phyloP scores from a whole-genome alignment of 371 early-diverging fungal genomes.

The Lichtheimia ramosa region DNA sequence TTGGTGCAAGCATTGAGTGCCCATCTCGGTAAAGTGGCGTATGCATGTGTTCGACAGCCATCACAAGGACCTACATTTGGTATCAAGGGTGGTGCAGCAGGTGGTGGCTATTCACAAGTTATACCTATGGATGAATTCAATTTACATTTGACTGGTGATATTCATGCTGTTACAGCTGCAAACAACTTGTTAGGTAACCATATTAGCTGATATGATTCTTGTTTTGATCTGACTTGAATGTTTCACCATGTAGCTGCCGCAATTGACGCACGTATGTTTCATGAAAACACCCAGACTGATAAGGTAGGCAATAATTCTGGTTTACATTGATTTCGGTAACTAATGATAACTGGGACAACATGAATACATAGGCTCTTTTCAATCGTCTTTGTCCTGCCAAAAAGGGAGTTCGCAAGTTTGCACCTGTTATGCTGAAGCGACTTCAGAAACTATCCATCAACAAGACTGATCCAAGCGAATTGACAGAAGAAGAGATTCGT shows the following conservation, averaged over 20 bases:
- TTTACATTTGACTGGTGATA: conserved; percentile 95
- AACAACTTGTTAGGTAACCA: conserved; percentile 73
- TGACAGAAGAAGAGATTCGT: conserved; percentile 77
- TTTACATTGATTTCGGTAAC: conserved; percentile 15
- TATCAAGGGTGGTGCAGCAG: conserved; percentile 98
- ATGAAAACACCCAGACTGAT: conserved; percentile 89
- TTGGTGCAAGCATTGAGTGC: conserved; percentile 93
- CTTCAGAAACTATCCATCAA: conserved; percentile 78
- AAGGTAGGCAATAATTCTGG: conserved; percentile 20
- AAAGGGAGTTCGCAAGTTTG: conserved; percentile 79
- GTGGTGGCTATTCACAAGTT: conserved; percentile 96
- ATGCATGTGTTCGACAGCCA: conserved; percentile 96
- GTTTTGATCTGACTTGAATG: neutral
- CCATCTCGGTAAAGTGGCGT: conserved; percentile 79
- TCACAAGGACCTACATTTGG: conserved; percentile 98
- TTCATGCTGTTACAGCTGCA: conserved; percentile 96
- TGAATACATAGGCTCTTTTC: conserved; percentile 64
- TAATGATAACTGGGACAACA: conserved; percentile 17
- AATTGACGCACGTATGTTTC: conserved; percentile 96
- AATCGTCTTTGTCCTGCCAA: conserved; percentile 86
- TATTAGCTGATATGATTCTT: neutral
- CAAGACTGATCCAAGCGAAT: conserved; percentile 73
- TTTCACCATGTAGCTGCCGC: conserved; percentile 77
- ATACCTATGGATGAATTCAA: conserved; percentile 99
- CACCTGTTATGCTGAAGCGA: conserved; percentile 84